Percentiles rank a stretch among this genome's conserved stretches.
Conservation (phyloP, 257 asterid genomes). For the Rauvolfia tetraphylla region DNA sequence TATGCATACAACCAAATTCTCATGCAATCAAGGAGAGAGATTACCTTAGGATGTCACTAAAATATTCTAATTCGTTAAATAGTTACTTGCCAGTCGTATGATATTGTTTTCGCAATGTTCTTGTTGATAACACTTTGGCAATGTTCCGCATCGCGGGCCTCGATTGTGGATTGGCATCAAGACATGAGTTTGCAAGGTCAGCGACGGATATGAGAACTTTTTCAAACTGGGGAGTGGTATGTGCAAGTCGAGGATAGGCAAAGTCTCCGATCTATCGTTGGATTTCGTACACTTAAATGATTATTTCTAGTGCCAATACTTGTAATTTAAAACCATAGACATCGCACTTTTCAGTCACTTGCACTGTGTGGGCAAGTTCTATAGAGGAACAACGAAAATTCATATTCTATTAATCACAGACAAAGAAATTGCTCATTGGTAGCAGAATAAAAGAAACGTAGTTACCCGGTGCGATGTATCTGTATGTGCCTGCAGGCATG, state of each 20-base stretch:
- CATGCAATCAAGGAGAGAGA: too few relatives aligned
- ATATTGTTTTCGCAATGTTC: too few relatives aligned
- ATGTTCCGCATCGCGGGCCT: too few relatives aligned
- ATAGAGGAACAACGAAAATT: not conserved
- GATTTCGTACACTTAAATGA: too few relatives aligned
- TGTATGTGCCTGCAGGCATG: conserved; percentile 29
- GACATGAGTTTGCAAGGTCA: conserved; percentile 20
- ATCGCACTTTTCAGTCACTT: conserved; percentile 26
- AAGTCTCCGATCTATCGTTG: conserved; percentile 1
- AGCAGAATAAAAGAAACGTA: too few relatives aligned
- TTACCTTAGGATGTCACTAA: too few relatives aligned
- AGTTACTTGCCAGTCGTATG: too few relatives aligned
- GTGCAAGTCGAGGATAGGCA: conserved; percentile 14
- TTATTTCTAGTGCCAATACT: conserved; percentile 26
- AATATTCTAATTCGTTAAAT: too few relatives aligned
- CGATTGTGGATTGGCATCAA: too few relatives aligned
- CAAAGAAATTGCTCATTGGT: too few relatives aligned
- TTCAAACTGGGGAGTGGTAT: not conserved
- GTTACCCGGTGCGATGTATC: conserved; percentile 7
- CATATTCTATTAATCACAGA: not conserved
- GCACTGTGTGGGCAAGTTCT: conserved; percentile 31
- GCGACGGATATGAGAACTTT: conserved; percentile 6
- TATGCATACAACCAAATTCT: too few relatives aligned
- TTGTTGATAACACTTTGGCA: too few relatives aligned
- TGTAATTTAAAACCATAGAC: conserved; percentile 38